A percentile compares a stretch with the other conserved stretches of the same genome.
Conservation (phyloP, 805 yeast genomes). For the Kodamaea nitidulidarum region DNA sequence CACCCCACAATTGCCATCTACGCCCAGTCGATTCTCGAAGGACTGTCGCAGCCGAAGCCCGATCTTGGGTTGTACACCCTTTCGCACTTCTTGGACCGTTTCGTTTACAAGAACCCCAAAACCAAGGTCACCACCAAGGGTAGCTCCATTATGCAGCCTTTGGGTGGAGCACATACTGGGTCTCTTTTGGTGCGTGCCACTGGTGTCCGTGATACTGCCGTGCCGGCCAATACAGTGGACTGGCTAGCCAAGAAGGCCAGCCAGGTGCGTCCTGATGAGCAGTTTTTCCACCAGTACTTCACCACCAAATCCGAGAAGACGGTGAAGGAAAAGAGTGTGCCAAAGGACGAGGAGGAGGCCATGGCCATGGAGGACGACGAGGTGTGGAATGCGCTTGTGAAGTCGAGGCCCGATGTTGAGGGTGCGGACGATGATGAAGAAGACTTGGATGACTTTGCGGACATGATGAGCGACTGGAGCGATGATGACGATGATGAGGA, state of each 20-base stretch:
- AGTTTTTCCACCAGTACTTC: slow-evolving; percentile 84
- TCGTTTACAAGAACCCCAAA: slow-evolving; percentile 91
- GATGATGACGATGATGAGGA: slow-evolving; percentile 27
- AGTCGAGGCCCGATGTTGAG: slow-evolving; percentile 69
- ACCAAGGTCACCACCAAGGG: slow-evolving; percentile 74
- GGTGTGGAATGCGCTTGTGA: slow-evolving; percentile 76
- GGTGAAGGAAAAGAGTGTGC: slow-evolving; percentile 22
- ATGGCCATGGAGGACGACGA: slow-evolving; percentile 61
- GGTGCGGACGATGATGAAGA: slow-evolving; percentile 35
- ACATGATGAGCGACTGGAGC: slow-evolving; percentile 3
- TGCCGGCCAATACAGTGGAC: slow-evolving; percentile 80
- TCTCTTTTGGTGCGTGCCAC: slow-evolving; percentile 66
- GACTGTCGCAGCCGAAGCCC: slow-evolving; percentile 59
- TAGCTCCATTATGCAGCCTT: slow-evolving; percentile 94
- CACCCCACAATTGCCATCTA: slow-evolving; percentile 89
- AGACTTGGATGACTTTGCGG: slow-evolving; percentile 41
- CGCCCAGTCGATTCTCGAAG: slow-evolving; percentile 59
- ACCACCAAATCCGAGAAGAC: slow-evolving; percentile 48
- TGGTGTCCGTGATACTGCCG: slow-evolving; percentile 31
- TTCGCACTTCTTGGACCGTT: slow-evolving; percentile 88
- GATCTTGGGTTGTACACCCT: slow-evolving; percentile 86
- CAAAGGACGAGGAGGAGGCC: slow-evolving; percentile 34
- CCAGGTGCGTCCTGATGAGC: slow-evolving; percentile 80
- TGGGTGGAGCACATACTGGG: slow-evolving; percentile 80
- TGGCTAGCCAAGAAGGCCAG: slow-evolving; percentile 67